Evolutionary conservation across 1,284 basidiomycete genomes (phyloP).

Genomic region (Rhodotorula sp.): DNA sequence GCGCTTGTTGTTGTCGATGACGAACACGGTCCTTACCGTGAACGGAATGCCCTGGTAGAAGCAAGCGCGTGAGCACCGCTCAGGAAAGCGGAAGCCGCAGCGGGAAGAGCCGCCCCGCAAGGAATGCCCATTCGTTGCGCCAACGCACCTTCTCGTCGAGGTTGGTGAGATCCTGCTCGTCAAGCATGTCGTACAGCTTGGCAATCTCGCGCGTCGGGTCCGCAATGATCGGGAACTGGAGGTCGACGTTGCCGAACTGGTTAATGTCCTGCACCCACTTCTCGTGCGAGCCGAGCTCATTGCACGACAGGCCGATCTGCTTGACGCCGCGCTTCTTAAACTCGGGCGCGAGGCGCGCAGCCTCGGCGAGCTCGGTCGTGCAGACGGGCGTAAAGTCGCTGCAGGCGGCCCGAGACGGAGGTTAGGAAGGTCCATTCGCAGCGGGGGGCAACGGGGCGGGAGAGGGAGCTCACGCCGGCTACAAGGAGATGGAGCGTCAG

Average conservation of each 20-base stretch:
- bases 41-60: not conserved
- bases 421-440: not conserved
- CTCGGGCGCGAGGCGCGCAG: slow-evolving; percentile 80
- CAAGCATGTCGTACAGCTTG: slow-evolving; percentile 87
- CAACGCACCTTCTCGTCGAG: slow-evolving; percentile 71
- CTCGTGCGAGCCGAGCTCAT: slow-evolving; percentile 78
- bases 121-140: too few species aligned
- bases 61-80: slow-evolving; percentile 58
- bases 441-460: not conserved
- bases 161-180: slow-evolving; percentile 89
- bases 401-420: slow-evolving; percentile 33
- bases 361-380: slow-evolving; percentile 93
- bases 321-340: slow-evolving; percentile 88
- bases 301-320: slow-evolving; percentile 91
- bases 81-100: not conserved
- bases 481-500: not conserved
- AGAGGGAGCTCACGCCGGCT: slow-evolving; percentile 4
- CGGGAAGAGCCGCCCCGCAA: too few species aligned
- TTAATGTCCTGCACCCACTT: slow-evolving; percentile 55
- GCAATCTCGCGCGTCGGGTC: slow-evolving; percentile 86
- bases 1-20: slow-evolving; percentile 84
- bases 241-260: slow-evolving; percentile 66
- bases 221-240: slow-evolving; percentile 94
- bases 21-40: slow-evolving; percentile 41
- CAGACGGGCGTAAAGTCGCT: slow-evolving; percentile 60